Evolutionary conservation across 345 rosid genomes (phyloP).

Genomic region (Leavenworthia alabamica): DNA sequence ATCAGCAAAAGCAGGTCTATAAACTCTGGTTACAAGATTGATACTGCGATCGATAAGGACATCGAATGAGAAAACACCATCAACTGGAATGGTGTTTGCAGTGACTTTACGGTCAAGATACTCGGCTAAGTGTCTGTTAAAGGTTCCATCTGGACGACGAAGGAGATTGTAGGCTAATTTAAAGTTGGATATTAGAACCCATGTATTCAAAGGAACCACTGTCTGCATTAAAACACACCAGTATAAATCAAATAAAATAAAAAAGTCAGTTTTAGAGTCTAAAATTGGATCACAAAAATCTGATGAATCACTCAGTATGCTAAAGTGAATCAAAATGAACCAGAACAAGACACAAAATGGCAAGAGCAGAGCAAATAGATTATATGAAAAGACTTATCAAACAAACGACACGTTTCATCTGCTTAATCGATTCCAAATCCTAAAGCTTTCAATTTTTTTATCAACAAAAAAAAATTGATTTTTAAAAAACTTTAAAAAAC

Average conservation of each 20-base stretch:
- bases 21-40: conserved; percentile 57
- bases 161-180: conserved; percentile 78
- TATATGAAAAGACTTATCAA: background rate
- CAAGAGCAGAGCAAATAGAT: background rate
- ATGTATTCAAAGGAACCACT: conserved; percentile 83
- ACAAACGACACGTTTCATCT: conserved; percentile 28
- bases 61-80: conserved; percentile 80
- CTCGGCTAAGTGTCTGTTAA: conserved; percentile 88
- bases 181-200: conserved; percentile 87
- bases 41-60: conserved; percentile 52
- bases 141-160: conserved; percentile 86
- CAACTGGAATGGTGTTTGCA: conserved; percentile 64
- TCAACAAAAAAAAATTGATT: too few relatives aligned
- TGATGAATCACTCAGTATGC: background rate
- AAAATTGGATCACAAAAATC: background rate
- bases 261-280: background rate
- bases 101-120: conserved; percentile 79
- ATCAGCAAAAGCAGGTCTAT: conserved; percentile 48
- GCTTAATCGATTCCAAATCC: background rate
- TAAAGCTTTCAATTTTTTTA: background rate
- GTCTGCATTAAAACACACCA: conserved; percentile 34
- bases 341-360: background rate
- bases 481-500: background rate
- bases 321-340: background rate
- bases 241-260: background rate